A percentile compares a stretch with the other conserved stretches of the same genome.
These are phyloP conservation scores for Paratinospora sagittata DNA, from an alignment of 164 flowering plant genomes.

Conservation along the genomic window DNA sequence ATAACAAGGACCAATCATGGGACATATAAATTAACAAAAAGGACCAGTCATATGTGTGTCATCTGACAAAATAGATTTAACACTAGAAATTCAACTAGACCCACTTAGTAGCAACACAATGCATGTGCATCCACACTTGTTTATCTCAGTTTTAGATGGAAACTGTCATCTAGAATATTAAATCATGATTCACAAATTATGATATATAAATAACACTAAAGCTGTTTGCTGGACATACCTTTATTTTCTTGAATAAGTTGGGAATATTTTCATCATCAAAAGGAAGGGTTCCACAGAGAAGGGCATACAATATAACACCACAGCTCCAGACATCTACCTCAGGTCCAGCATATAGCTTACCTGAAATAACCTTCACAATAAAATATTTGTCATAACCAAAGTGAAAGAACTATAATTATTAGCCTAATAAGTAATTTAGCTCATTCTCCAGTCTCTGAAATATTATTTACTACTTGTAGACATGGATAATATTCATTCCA, in stretches of 20 bases:
- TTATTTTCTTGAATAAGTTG: slow-evolving; percentile 65
- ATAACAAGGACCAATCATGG: too few species aligned
- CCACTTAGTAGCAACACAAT: too few species aligned
- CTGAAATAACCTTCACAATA: slow-evolving; percentile 53
- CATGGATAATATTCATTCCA: background rate
- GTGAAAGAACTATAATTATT: background rate
- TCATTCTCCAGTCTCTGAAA: background rate
- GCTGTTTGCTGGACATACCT: slow-evolving; percentile 29
- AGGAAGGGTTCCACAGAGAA: slow-evolving; percentile 73
- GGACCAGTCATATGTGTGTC: too few species aligned
- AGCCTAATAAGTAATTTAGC: background rate
- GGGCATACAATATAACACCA: slow-evolving; percentile 74
- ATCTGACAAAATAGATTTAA: too few species aligned
- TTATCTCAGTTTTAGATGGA: background rate
- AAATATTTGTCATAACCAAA: background rate
- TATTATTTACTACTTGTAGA: background rate
- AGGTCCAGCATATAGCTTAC: slow-evolving; percentile 65
- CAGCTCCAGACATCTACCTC: slow-evolving; percentile 87
- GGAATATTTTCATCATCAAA: slow-evolving; percentile 79
- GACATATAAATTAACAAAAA: too few species aligned
- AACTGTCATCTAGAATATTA: background rate
- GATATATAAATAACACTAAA: background rate
- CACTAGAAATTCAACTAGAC: too few species aligned
- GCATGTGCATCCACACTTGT: background rate
- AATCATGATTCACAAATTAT: background rate